Base-by-base conservation (phyloP, 208 protist genomes). In the Trypanosoma conorhini region DNA sequence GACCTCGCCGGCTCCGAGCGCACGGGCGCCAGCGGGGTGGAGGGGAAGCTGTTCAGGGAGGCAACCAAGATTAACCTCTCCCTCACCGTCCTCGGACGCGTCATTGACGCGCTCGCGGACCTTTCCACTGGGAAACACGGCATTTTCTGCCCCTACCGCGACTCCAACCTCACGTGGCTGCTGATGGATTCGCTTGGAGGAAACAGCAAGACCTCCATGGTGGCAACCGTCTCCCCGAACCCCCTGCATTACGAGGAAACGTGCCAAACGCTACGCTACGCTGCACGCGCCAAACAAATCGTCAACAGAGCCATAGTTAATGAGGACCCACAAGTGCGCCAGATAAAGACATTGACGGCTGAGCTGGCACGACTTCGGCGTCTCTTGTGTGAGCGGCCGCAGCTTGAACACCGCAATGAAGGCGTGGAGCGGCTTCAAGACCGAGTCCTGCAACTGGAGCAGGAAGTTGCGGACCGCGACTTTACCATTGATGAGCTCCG, bases 1-100 rank as follows among this genome's bases (percentile, higher is more conserved):
- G 97, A 98, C 74, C 80, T 98, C 38, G 97, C 97, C 0, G 97
- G 97, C 42, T 94, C 83, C 68, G 97, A 98, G 80, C 80, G 95
- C 2, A 83, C 84, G 12, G 87, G 86, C 65, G 78, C 80, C 10
- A 97, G 95, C 1, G 88, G 89, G 5, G 93, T 93, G 13, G 88
- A 86, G 38, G 93, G 92, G 0, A 80, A 87, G 0, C 81, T 77
- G 15, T 72, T 97, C 0, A 72, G 84, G 30, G 95, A 98, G 65
- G 91, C 86, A 0, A 82, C 83, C 0, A 86, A 89, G 4, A 98
- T 98, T 75, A 98, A 98, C 69, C 76, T 82, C 51, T 95, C 85
- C 0, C 81, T 98, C 19, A 93, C 87, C 10, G 89, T 90, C 3
- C 76, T 98, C 0, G 95, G 95, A 28, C 83, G 89, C 17, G 97